A percentile compares a stretch with the other conserved stretches of the same genome.
These are phyloP conservation scores for Salix arbutifolia DNA, from an alignment of 345 rosid genomes.

Conservation along the genomic window DNA sequence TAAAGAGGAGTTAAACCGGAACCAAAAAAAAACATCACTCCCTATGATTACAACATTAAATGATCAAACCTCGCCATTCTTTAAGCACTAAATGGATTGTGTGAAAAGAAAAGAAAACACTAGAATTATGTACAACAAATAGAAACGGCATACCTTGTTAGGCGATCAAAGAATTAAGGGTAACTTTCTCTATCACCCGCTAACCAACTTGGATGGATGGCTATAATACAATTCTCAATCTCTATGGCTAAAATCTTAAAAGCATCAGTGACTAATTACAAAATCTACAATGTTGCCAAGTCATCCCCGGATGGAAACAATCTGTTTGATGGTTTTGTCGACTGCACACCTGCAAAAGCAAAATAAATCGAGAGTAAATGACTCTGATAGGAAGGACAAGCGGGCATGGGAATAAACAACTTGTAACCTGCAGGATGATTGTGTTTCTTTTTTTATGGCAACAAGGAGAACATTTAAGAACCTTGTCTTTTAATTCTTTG, in stretches of 20 bases:
- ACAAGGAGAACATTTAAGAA: too few relatives aligned
- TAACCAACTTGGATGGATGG: background rate
- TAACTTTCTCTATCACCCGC: slow-evolving; percentile 11
- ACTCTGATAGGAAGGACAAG: too few relatives aligned
- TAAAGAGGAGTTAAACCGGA: too few relatives aligned
- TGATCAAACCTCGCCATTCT: background rate
- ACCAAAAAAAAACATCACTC: too few relatives aligned
- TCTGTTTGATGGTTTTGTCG: slow-evolving; percentile 2
- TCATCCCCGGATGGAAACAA: slow-evolving; percentile 32
- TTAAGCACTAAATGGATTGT: background rate
- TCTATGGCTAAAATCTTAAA: slow-evolving; percentile 3
- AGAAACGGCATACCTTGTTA: background rate
- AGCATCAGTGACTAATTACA: too few relatives aligned
- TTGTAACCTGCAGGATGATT: background rate
- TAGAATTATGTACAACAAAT: slow-evolving; percentile 10
- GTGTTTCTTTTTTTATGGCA: too few relatives aligned
- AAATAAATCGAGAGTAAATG: background rate
- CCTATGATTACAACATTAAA: too few relatives aligned
- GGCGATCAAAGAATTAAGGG: slow-evolving; percentile 20
- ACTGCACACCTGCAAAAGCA: slow-evolving; percentile 29
- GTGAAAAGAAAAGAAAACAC: background rate
- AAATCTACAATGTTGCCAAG: slow-evolving; percentile 32
- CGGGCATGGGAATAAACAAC: background rate
- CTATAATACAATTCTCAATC: slow-evolving; percentile 18
- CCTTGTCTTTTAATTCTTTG: too few relatives aligned